These are phyloP conservation scores for Vaccinium vitisidaea DNA, from an alignment of 148 eudicot species.

Conservation along the genomic window DNA sequence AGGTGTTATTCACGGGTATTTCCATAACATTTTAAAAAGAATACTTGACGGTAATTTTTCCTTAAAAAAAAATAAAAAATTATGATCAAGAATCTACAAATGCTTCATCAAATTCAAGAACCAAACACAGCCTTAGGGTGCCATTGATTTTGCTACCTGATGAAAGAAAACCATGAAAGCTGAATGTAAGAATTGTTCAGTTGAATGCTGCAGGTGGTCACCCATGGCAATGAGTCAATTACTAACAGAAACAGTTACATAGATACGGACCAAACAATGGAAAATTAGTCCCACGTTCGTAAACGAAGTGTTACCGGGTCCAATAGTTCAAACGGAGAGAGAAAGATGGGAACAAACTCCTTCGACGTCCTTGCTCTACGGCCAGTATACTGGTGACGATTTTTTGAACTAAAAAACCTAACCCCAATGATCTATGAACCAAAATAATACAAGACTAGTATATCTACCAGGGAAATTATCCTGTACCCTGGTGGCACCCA, in stretches of 20 bases:
- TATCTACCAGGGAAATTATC: background rate
- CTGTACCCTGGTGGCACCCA: background rate
- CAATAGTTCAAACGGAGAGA: background rate
- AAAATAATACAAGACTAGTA: background rate
- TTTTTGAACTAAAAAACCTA: background rate
- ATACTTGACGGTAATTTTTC: too few species aligned
- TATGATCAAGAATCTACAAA: background rate
- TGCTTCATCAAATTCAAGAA: background rate
- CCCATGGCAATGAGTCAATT: background rate
- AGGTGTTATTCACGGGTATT: background rate
- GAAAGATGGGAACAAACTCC: background rate
- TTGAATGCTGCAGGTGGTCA: background rate
- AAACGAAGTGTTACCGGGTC: background rate
- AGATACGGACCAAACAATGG: background rate
- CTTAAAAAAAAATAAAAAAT: background rate
- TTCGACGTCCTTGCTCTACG: background rate
- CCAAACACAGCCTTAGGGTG: background rate
- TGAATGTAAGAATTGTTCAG: background rate
- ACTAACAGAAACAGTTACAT: background rate
- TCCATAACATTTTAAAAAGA: too few species aligned
- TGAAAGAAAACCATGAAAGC: background rate
- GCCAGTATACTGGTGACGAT: background rate
- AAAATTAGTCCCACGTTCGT: background rate
- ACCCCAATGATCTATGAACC: slow-evolving; percentile 1
- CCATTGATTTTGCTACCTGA: background rate